Percentiles rank a stretch among this genome's conserved stretches.
phyloP scores from a whole-genome alignment of 805 yeast species.

The Candida nanaspora region DNA sequence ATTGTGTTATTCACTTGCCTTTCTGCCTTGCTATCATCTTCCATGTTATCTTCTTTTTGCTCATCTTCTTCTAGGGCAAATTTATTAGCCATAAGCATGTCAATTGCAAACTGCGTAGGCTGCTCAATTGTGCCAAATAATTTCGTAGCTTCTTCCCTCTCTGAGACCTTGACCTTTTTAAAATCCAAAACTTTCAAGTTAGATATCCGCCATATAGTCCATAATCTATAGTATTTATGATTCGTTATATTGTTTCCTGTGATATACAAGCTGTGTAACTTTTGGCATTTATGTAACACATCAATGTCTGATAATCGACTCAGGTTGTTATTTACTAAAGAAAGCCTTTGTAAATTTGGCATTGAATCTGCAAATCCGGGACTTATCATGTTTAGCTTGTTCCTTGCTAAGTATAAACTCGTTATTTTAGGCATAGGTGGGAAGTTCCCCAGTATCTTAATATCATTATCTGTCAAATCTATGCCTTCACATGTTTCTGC shows the following conservation, averaged over 20 bases:
- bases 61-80: slow-evolving; percentile 9
- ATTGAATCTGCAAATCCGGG: slow-evolving; percentile 35
- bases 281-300: slow-evolving; percentile 30
- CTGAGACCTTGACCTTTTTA: slow-evolving; percentile 47
- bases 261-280: slow-evolving; percentile 43
- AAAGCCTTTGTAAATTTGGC: slow-evolving; percentile 41
- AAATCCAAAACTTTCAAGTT: slow-evolving; percentile 60
- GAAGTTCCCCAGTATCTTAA: slow-evolving; percentile 45
- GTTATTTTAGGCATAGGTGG: slow-evolving; percentile 37
- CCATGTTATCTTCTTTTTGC: slow-evolving; percentile 5
- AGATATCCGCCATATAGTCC: slow-evolving; percentile 59
- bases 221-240: slow-evolving; percentile 47
- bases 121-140: slow-evolving; percentile 30
- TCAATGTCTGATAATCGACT: slow-evolving; percentile 35
- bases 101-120: slow-evolving; percentile 26
- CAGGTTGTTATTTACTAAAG: slow-evolving; percentile 47
- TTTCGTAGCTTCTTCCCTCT: slow-evolving; percentile 38
- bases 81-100: slow-evolving; percentile 11
- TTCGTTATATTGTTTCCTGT: slow-evolving; percentile 51
- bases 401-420: slow-evolving; percentile 56
- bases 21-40: neutral
- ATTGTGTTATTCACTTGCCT: slow-evolving; percentile 10
- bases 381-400: slow-evolving; percentile 42
- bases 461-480: slow-evolving; percentile 71
- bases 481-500: slow-evolving; percentile 40